Conservation (phyloP, 345 rosid genomes). For the Passiflora organensis region DNA sequence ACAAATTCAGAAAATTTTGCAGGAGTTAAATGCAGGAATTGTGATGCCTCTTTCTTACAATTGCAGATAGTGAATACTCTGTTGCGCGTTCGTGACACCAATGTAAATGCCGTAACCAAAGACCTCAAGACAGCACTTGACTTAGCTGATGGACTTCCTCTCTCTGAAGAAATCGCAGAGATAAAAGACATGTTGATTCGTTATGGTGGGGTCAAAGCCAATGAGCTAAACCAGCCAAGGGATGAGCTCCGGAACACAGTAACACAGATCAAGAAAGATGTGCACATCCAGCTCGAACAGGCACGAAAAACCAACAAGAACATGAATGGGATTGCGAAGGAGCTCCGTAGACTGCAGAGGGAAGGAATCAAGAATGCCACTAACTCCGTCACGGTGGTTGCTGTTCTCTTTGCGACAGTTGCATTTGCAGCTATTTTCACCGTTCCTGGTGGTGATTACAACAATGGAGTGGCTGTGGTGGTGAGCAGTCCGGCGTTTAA, state of each 20-base stretch:
- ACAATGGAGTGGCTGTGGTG: conserved; percentile 53
- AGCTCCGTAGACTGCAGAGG: conserved; percentile 70
- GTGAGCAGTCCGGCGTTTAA: conserved; percentile 44
- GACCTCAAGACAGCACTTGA: conserved; percentile 77
- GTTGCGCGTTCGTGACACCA: conserved; percentile 57
- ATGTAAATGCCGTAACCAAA: conserved; percentile 72
- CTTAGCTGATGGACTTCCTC: conserved; percentile 76
- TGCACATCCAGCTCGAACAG: conserved; percentile 81
- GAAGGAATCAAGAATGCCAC: conserved; percentile 83
- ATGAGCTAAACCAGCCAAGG: conserved; percentile 66
- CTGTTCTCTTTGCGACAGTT: conserved; percentile 88
- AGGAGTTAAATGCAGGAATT: too few species aligned
- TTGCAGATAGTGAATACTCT: conserved; percentile 74
- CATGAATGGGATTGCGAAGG: conserved; percentile 70
- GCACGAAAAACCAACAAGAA: conserved; percentile 78
- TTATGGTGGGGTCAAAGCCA: conserved; percentile 69
- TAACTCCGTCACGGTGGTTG: conserved; percentile 82
- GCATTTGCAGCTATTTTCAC: conserved; percentile 87
- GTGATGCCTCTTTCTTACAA: neutral
- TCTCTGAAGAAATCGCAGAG: conserved; percentile 62
- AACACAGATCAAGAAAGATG: conserved; percentile 73
- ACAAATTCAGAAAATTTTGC: neutral
- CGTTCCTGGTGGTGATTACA: conserved; percentile 71
- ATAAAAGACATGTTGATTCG: conserved; percentile 52
- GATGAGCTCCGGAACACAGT: conserved; percentile 79